These are phyloP conservation scores for Pythium dissotocum DNA, from an alignment of 352 stramenopile genomes.

Conservation along the genomic window DNA sequence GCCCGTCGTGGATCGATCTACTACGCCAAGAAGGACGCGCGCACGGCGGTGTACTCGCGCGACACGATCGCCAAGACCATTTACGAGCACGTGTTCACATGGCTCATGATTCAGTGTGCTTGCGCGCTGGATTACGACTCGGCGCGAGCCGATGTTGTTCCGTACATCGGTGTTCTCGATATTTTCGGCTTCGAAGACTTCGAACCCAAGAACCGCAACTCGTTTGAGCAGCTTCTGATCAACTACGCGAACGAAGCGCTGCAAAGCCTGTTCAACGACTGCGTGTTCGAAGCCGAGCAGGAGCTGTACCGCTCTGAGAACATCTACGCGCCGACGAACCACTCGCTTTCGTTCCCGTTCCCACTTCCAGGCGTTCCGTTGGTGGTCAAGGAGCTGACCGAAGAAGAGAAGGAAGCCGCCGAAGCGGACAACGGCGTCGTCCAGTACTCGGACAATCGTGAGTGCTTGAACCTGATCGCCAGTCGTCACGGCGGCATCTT, in stretches of 20 bases:
- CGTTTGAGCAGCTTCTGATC: constrained; percentile 91
- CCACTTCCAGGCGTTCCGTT: constrained; percentile 41
- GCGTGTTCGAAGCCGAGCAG: constrained; percentile 87
- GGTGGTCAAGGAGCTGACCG: constrained; percentile 36
- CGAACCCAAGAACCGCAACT: constrained; percentile 87
- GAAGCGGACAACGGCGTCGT: constrained; percentile 51
- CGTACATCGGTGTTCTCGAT: constrained; percentile 91
- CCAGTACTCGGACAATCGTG: constrained; percentile 82
- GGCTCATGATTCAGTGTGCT: constrained; percentile 86
- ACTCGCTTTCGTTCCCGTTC: constrained; percentile 79
- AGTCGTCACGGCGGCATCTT: constrained; percentile 83
- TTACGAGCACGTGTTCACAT: constrained; percentile 88
- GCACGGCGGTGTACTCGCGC: constrained; percentile 75
- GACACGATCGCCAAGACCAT: constrained; percentile 91
- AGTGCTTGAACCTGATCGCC: constrained; percentile 84
- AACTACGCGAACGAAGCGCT: constrained; percentile 93
- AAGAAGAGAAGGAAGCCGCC: constrained; percentile 42
- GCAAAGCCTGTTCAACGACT: constrained; percentile 89
- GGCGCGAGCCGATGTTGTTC: constrained; percentile 74
- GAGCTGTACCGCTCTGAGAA: constrained; percentile 81
- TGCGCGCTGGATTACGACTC: constrained; percentile 80
- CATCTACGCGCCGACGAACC: constrained; percentile 83
- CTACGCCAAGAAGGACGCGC: constrained; percentile 70
- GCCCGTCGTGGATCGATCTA: constrained; percentile 78
- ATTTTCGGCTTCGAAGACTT: constrained; percentile 94